phyloP scores from a whole-genome alignment of 2,329 filamentous ascomycete species.

The Verticillium dahliae region DNA sequence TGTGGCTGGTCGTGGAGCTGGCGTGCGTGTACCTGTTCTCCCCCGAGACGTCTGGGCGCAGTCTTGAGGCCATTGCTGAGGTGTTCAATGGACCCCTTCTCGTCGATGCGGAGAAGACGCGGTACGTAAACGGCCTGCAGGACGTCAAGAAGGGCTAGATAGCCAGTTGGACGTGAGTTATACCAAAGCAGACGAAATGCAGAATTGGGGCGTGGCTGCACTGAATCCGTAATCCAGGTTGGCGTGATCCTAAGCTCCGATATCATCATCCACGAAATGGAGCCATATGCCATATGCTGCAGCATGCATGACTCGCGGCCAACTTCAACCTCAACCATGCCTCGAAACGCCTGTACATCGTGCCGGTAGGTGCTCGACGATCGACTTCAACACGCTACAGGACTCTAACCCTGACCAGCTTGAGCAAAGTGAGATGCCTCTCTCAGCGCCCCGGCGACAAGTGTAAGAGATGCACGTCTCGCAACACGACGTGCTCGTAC shows the following conservation, averaged over 20 bases:
- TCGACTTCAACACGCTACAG: background rate
- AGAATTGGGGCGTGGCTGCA: background rate
- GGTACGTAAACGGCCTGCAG: background rate
- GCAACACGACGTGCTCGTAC: background rate
- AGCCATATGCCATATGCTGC: background rate
- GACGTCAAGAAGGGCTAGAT: background rate
- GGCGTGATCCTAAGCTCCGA: background rate
- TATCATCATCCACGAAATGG: background rate
- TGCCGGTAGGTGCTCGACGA: background rate
- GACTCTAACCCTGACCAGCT: background rate
- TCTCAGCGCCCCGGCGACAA: background rate
- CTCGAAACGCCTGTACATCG: background rate
- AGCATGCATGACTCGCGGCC: background rate
- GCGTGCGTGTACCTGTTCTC: constrained; percentile 10
- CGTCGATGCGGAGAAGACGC: background rate
- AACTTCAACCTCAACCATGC: background rate
- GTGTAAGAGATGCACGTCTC: background rate
- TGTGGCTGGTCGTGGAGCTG: constrained; percentile 7
- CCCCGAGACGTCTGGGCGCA: constrained; percentile 11
- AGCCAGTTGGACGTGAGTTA: background rate
- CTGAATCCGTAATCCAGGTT: background rate
- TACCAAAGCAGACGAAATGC: background rate
- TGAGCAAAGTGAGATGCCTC: background rate
- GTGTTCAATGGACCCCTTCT: constrained; percentile 7
- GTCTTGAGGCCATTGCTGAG: constrained; percentile 8